Conservation (phyloP, 805 yeast species). For the Starmerella khaoyaiensis region DNA sequence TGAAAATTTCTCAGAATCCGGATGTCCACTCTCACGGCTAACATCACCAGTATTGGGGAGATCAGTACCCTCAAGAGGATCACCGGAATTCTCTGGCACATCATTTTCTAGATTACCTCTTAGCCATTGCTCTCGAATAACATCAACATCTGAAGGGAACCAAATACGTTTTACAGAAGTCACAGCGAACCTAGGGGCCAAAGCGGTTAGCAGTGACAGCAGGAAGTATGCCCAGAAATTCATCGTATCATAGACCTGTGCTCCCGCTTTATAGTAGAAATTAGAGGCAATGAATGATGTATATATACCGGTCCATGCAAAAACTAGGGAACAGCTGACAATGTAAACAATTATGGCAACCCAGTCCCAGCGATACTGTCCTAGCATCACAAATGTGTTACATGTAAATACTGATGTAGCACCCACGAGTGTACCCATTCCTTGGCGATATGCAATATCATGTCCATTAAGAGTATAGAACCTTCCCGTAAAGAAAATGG, state of each 20-base stretch:
- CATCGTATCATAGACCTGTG: conserved; percentile 47
- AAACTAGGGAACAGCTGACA: conserved; percentile 45
- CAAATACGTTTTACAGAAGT: conserved; percentile 41
- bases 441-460: conserved; percentile 50
- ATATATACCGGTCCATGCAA: conserved; percentile 75
- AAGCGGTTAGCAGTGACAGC: conserved; percentile 40
- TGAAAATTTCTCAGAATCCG: too few species aligned
- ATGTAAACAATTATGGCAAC: conserved; percentile 40
- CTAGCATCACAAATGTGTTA: conserved; percentile 51
- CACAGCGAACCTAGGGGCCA: conserved; percentile 48
- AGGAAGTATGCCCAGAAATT: conserved; percentile 54
- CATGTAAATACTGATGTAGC: conserved; percentile 51
- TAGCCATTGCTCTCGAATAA: conserved; percentile 35
- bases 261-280: conserved; percentile 53
- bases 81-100: not conserved
- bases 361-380: conserved; percentile 73
- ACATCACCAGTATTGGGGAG: too few species aligned
- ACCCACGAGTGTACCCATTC: conserved; percentile 54
- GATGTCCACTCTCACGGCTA: too few species aligned
- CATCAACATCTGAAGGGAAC: conserved; percentile 55
- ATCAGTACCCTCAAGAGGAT: not conserved
- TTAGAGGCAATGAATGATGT: conserved; percentile 39
- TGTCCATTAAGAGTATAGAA: conserved; percentile 38
- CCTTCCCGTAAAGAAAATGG: conserved; percentile 37
- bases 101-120: too few species aligned